Evolutionary conservation across 257 asterid species (phyloP), one percentile per base, ranked within the genome.

Genomic region (Parsonsia alboflavescens): DNA sequence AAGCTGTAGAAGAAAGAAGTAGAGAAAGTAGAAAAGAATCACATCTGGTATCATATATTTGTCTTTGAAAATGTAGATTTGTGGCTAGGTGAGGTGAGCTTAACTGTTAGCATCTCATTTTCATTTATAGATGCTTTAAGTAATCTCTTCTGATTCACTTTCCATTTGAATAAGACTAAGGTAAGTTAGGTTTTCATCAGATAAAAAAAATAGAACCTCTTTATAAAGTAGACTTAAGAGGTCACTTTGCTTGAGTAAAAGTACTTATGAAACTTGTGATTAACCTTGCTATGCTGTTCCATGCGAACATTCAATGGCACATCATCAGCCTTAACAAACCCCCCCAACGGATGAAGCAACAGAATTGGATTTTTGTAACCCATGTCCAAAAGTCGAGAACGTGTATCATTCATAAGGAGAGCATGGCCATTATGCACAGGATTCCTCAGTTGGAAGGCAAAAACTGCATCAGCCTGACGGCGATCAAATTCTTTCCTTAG

Each of bases 381-480:
- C 88, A 87, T 90, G 65, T 88, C 96, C 73, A 92, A 76, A 75
- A 92, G 96, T 62, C 88, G 85, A 80, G 73, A 75, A 2, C 97
- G 91, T 53, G 97, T 92, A 82, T 90, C 97, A 57, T 88, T 91
- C 94, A 91, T 91, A 52, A 91, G 79, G 84, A 91, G 78, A 72
- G 97, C 97, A 77, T 91, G 97, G 3, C 97, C 96, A 52, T 91
- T 91, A 53, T 91, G 97, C 54, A 91, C 96, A 0, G 97, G 97
- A 82, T 91, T 89, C 73, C 97, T 88, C 74, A 91, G 89, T 91
- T 91, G 97, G 66, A 91, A 91, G 36, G 97, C 96, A 81, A 91
- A 91, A 48, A 91, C 96, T 12, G 96, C 97, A 83, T 91, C 97
- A 5, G 96, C 96, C 76, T 85, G 72, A 28, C 93, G 91, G 22